phyloP scores from a whole-genome alignment of 2,329 filamentous ascomycete species.

The Trichoderma semiorbis region DNA sequence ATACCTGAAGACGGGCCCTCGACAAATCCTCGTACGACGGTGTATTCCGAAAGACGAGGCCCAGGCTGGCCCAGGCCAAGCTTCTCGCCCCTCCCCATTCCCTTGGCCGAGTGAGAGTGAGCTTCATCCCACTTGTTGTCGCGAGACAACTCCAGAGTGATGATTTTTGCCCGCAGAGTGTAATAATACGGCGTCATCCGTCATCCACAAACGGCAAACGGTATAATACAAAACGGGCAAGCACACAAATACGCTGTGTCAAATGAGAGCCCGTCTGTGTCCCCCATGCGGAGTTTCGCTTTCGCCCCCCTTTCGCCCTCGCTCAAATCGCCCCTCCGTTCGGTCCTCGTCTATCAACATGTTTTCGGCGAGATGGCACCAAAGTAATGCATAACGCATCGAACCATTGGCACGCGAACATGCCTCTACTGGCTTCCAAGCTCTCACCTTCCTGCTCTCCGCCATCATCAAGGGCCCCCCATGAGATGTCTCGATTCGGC shows the following conservation, averaged over 20 bases:
- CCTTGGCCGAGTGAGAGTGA: neutral
- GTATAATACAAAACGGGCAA: neutral
- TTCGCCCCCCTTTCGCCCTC: neutral
- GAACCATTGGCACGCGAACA: neutral
- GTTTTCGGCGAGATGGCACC: constrained; percentile 9
- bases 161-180: neutral
- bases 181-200: neutral
- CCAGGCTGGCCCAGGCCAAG: neutral
- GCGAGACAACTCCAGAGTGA: neutral
- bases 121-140: neutral
- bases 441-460: neutral
- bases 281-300: neutral
- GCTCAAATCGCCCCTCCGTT: neutral
- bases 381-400: constrained; percentile 2
- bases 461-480: neutral
- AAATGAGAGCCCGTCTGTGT: neutral
- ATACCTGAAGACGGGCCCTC: constrained; percentile 1
- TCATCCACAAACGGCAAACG: neutral
- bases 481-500: constrained; percentile 7
- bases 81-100: neutral
- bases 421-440: neutral
- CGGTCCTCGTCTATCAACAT: constrained; percentile 5
- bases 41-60: neutral
- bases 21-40: constrained; percentile 7
- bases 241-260: neutral